Percentiles rank a stretch among this genome's conserved stretches.
Evolutionary conservation across 2,329 filamentous ascomycete genomes (phyloP).

Genomic region (Metarhizium robertsii): DNA sequence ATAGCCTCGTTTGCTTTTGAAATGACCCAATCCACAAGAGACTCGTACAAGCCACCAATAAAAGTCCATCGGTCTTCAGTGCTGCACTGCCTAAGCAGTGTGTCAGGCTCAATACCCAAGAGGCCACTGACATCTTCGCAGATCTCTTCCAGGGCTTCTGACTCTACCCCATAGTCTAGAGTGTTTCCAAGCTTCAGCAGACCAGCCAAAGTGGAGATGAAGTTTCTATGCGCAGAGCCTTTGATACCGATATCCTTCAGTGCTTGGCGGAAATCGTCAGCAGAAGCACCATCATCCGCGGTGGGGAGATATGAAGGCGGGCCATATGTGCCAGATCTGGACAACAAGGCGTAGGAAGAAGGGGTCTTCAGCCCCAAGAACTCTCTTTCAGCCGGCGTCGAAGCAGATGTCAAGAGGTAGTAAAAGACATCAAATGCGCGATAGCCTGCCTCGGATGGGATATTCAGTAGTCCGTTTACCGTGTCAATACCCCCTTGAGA

Average conservation of each 20-base stretch:
- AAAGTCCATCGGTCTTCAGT: slow-evolving; percentile 77
- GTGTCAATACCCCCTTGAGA: slow-evolving; percentile 87
- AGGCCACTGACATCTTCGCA: slow-evolving; percentile 86
- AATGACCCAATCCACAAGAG: slow-evolving; percentile 91
- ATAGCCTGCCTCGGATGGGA: slow-evolving; percentile 71
- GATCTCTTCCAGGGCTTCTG: slow-evolving; percentile 72
- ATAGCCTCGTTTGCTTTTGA: slow-evolving; percentile 82
- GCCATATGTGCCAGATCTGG: slow-evolving; percentile 74
- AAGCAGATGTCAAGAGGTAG: slow-evolving; percentile 86
- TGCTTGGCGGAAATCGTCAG: slow-evolving; percentile 82
- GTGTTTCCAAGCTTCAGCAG: slow-evolving; percentile 89
- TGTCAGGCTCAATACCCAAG: slow-evolving; percentile 77
- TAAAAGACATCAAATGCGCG: slow-evolving; percentile 98
- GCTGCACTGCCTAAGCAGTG: slow-evolving; percentile 67
- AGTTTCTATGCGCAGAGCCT: slow-evolving; percentile 67
- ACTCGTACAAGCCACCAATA: slow-evolving; percentile 83
- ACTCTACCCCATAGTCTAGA: slow-evolving; percentile 73
- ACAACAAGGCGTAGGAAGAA: slow-evolving; percentile 68
- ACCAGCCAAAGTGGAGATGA: slow-evolving; percentile 79
- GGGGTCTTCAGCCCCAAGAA: slow-evolving; percentile 73
- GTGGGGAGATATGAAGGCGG: slow-evolving; percentile 85
- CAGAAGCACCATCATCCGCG: slow-evolving; percentile 83
- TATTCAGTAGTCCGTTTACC: slow-evolving; percentile 64
- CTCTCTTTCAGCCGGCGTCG: slow-evolving; percentile 79
- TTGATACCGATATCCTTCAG: slow-evolving; percentile 92